Base-by-base conservation (phyloP, 305 asterid species). In the Fraxinus latifolia region DNA sequence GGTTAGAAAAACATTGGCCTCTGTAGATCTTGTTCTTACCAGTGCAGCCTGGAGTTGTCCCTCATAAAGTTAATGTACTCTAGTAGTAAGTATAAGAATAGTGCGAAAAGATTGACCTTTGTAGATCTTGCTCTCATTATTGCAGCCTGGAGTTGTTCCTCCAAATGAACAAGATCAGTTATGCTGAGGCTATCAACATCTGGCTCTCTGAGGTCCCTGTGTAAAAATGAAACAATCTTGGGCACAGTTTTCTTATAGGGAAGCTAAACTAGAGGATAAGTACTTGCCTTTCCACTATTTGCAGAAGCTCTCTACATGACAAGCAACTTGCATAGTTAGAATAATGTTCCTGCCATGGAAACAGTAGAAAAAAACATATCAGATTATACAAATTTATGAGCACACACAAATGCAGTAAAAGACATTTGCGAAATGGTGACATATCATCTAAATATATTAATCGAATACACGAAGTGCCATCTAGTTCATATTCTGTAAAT, bases 141-240 rank as follows among this genome's bases (percentile, higher is more conserved):
- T 32, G 96, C 93, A 82, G 80, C 77, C 81, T 87, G 87, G 32
- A 92, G 80, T 79, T 92, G 89, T 39, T 87, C 80, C 81, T 92
- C 91, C 84, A 92, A 83, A 77, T 89, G 84, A 71, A 85, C 74
- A 29, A 88, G 87, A 80, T 91, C 93, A 31, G 81, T 68, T 80
- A 86, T 81, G 71, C 83, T 82, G 23, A 88, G 84, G 77, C 81
- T 76, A 11, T 87, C 87, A 81, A 65, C 76, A 75, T 79, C 78
- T 39, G 89, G 83, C 79, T 84, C 90, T 83, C 42, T 82, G 19
- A 88, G 83, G 19, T 87, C 89, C 85, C 92, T 90, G 84, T 67
- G 53, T 84, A 58, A 65, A 79, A 50, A 21, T n/a, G 27, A 23
- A 65, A 23, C 8, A 5, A 21, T 39, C 3, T 65, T 55, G 75